Conservation (phyloP, 495 filamentous ascomycete species). For the Aspergillus campestris region DNA sequence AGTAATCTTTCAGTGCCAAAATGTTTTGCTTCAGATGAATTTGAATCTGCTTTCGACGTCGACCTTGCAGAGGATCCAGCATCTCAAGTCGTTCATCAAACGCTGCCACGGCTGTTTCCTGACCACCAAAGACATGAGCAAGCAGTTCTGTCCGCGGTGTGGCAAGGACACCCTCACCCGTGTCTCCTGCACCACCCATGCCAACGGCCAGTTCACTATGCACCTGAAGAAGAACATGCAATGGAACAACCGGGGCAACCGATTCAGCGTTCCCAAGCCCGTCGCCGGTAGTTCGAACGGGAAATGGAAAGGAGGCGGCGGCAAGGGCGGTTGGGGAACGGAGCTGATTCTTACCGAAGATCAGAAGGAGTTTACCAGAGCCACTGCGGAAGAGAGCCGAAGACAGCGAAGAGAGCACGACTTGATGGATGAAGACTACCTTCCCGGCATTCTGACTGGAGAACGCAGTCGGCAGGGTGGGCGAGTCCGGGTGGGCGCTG, state of each 20-base stretch:
- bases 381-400: slow-evolving; percentile 52
- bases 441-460: slow-evolving; percentile 80
- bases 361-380: slow-evolving; percentile 82
- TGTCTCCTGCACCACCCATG: slow-evolving; percentile 74
- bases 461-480: slow-evolving; percentile 54
- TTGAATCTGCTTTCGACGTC: slow-evolving; percentile 75
- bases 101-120: slow-evolving; percentile 93
- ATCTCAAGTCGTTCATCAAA: slow-evolving; percentile 77
- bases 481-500: slow-evolving; percentile 73
- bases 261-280: slow-evolving; percentile 86
- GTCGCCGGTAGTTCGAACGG: slow-evolving; percentile 72
- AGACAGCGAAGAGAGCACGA: slow-evolving; percentile 57
- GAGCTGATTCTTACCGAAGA: slow-evolving; percentile 83
- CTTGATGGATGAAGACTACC: slow-evolving; percentile 90
- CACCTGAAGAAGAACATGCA: slow-evolving; percentile 94
- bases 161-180: slow-evolving; percentile 81
- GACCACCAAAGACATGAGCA: slow-evolving; percentile 71
- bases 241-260: slow-evolving; percentile 86
- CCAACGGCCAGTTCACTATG: slow-evolving; percentile 71
- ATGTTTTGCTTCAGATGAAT: slow-evolving; percentile 89
- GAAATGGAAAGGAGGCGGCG: slow-evolving; percentile 63
- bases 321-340: slow-evolving; percentile 79
- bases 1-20: slow-evolving; percentile 51
- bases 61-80: slow-evolving; percentile 62
- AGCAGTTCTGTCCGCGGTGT: slow-evolving; percentile 91